A percentile compares a stretch with the other conserved stretches of the same genome.
phyloP scores from a whole-genome alignment of 1,139 yeast species.

The Nakaseomyces sp. region DNA sequence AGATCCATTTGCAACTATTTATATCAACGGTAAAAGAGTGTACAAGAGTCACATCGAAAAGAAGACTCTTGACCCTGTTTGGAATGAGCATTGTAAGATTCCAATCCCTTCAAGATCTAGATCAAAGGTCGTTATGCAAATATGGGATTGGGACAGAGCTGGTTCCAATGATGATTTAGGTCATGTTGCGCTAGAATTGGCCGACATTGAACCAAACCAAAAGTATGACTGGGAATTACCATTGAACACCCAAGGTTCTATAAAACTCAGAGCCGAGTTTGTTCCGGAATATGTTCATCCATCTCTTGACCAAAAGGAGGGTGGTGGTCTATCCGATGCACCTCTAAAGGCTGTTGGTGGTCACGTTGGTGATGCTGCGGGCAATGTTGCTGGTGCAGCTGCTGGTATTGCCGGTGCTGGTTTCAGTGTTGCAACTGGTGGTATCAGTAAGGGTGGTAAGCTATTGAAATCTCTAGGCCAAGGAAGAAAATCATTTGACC shows the following conservation, averaged over 20 bases:
- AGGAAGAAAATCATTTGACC: slow-evolving; percentile 10
- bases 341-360: slow-evolving; percentile 44
- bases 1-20: slow-evolving; percentile 53
- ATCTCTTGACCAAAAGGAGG: slow-evolving; percentile 35
- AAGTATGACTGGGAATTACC: slow-evolving; percentile 41
- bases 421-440: slow-evolving; percentile 31
- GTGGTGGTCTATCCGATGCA: slow-evolving; percentile 38
- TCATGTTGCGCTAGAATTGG: slow-evolving; percentile 40
- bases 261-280: slow-evolving; percentile 47
- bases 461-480: slow-evolving; percentile 27
- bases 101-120: slow-evolving; percentile 58
- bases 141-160: slow-evolving; percentile 71
- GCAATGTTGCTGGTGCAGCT: slow-evolving; percentile 32
- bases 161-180: slow-evolving; percentile 60
- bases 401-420: slow-evolving; percentile 35
- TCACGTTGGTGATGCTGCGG: slow-evolving; percentile 33
- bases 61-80: slow-evolving; percentile 58
- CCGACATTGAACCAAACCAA: slow-evolving; percentile 39
- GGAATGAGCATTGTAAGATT: slow-evolving; percentile 56
- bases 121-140: slow-evolving; percentile 40
- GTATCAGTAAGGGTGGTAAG: slow-evolving; percentile 40
- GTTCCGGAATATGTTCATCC: slow-evolving; percentile 64
- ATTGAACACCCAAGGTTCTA: slow-evolving; percentile 53
- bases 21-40: slow-evolving; percentile 45
- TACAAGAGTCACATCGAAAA: slow-evolving; percentile 53